Conservation (phyloP, 805 yeast genomes). For the Metschnikowia lunata region DNA sequence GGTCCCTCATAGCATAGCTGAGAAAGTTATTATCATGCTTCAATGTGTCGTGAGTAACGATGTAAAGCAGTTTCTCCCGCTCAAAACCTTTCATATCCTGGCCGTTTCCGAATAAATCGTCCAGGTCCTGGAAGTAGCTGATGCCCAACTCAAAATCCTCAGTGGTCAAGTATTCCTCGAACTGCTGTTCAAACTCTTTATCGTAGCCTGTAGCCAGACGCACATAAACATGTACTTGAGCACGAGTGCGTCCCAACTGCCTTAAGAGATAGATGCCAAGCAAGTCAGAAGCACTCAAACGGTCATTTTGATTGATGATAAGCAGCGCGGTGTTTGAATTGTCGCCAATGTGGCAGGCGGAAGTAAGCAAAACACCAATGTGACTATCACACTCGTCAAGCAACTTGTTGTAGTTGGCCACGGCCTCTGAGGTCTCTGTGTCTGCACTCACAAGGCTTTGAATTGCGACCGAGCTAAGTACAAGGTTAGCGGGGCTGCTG, state of each 20-base stretch:
- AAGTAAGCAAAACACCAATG: constrained; percentile 29
- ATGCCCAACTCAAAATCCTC: constrained; percentile 2
- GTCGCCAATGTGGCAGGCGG: constrained; percentile 4
- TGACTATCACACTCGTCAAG: constrained; percentile 25
- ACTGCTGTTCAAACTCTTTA: constrained; percentile 16
- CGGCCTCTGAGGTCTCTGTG: constrained; percentile 13
- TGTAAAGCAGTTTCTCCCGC: constrained; percentile 3
- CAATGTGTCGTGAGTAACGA: constrained; percentile 15
- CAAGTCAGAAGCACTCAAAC: constrained; percentile 32
- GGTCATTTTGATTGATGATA: constrained; percentile 29
- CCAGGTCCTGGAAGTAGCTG: constrained; percentile 9
- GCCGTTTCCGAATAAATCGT: constrained; percentile 3
- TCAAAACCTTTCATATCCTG: neutral
- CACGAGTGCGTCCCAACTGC: constrained; percentile 15
- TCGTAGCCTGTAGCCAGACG: constrained; percentile 12
- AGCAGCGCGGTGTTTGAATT: constrained; percentile 21
- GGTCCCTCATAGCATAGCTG: constrained; percentile 5
- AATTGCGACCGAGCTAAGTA: constrained; percentile 22
- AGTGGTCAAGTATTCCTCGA: constrained; percentile 8
- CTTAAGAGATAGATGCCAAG: constrained; percentile 27
- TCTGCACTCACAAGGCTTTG: constrained; percentile 10
- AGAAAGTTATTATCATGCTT: constrained; percentile 1
- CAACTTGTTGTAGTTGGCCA: constrained; percentile 23
- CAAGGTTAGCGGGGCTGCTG: constrained; percentile 22
- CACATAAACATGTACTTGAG: constrained; percentile 9